Evolutionary conservation across 75 land plant species (phyloP).

Genomic region (Cunninghamia lanceolata): DNA sequence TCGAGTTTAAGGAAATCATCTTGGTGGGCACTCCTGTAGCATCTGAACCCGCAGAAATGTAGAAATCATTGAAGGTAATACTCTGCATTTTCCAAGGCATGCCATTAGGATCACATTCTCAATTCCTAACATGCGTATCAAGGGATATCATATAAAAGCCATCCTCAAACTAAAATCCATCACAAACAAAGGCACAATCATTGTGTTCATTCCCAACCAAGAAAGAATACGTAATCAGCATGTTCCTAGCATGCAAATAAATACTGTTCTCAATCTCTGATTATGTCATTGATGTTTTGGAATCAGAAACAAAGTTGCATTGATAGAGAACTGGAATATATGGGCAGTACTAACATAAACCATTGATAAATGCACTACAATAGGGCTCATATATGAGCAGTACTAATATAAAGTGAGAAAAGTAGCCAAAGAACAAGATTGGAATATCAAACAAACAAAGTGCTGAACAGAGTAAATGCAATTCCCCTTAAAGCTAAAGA

Average conservation of each 20-base stretch:
- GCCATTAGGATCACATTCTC: background rate
- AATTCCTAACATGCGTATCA: background rate
- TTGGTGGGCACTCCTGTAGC: slow-evolving; percentile 78
- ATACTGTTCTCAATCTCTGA: background rate
- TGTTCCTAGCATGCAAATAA: background rate
- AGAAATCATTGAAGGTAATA: slow-evolving; percentile 55
- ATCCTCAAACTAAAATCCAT: background rate
- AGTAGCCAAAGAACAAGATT: background rate
- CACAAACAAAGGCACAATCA: background rate
- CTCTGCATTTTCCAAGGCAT: slow-evolving; percentile 40
- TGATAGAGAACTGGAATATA: background rate
- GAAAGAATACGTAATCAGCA: background rate
- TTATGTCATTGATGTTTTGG: background rate
- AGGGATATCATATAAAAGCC: background rate
- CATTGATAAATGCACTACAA: background rate
- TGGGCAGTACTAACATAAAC: background rate
- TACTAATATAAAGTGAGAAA: background rate
- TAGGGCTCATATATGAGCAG: background rate
- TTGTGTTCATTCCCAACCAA: background rate
- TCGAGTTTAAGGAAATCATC: slow-evolving; percentile 67
- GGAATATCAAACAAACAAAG: background rate
- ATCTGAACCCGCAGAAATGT: slow-evolving; percentile 66
- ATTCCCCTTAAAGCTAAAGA: background rate
- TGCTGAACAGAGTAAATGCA: background rate
- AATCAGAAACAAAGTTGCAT: background rate